A percentile compares a stretch with the other conserved stretches of the same genome.
phyloP scores from a whole-genome alignment of 805 yeast species.

The Yarrowia sp. region DNA sequence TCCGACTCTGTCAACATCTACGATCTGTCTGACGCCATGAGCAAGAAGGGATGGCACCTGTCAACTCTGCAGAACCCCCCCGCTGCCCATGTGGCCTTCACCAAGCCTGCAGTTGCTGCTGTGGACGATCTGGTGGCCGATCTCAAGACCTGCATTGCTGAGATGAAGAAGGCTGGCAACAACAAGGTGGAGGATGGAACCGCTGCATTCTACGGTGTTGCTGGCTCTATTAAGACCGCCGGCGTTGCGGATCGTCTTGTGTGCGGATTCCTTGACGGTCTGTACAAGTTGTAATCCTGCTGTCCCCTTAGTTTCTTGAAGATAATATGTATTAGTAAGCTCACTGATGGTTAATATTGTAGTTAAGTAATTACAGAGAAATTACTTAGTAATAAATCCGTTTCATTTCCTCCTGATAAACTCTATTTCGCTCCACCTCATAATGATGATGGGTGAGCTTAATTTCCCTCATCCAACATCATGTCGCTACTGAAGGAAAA shows the following conservation, averaged over 20 bases:
- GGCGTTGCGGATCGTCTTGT: slow-evolving; percentile 84
- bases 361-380: too few species aligned
- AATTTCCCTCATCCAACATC: slow-evolving; percentile 15
- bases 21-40: slow-evolving; percentile 73
- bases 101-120: slow-evolving; percentile 68
- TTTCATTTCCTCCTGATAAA: not conserved
- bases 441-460: not conserved
- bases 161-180: slow-evolving; percentile 48
- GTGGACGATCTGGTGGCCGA: slow-evolving; percentile 66
- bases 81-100: slow-evolving; percentile 89
- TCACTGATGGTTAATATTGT: too few species aligned
- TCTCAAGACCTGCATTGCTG: slow-evolving; percentile 56
- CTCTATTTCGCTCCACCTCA: slow-evolving; percentile 17
- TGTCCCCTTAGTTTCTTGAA: slow-evolving; percentile 7
- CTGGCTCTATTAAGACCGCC: slow-evolving; percentile 84
- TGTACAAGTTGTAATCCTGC: slow-evolving; percentile 60
- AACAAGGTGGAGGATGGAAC: slow-evolving; percentile 57
- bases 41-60: slow-evolving; percentile 84
- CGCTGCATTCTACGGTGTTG: slow-evolving; percentile 93
- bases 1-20: slow-evolving; percentile 72
- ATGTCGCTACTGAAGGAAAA: slow-evolving; percentile 50
- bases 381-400: too few species aligned
- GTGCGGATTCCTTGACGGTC: slow-evolving; percentile 78
- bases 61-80: slow-evolving; percentile 87
- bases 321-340: slow-evolving; percentile 23